Evolutionary conservation across 352 stramenopile species (phyloP).

Genomic region (Pythium apleroticum): DNA sequence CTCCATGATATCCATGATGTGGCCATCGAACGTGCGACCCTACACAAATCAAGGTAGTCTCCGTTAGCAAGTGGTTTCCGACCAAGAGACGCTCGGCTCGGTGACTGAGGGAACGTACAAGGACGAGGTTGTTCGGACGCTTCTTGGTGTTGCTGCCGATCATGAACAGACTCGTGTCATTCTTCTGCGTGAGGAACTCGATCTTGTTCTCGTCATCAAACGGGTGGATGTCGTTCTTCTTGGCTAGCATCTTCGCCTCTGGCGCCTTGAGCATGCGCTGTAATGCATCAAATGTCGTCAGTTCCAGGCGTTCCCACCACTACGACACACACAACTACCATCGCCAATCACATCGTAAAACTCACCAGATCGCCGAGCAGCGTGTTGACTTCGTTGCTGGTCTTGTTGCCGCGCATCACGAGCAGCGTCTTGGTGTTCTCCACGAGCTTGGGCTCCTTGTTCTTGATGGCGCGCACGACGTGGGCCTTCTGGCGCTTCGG

Average conservation of each 20-base stretch:
- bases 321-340: background rate
- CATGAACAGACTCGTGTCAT: slow-evolving; percentile 96
- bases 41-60: slow-evolving; percentile 13
- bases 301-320: background rate
- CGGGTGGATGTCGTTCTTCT: slow-evolving; percentile 94
- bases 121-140: slow-evolving; percentile 96
- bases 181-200: slow-evolving; percentile 96
- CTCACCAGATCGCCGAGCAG: slow-evolving; percentile 79
- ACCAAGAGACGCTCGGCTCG: background rate
- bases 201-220: slow-evolving; percentile 93
- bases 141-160: slow-evolving; percentile 99
- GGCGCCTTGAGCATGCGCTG: slow-evolving; percentile 88
- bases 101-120: slow-evolving; percentile 44
- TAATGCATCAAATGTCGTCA: background rate
- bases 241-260: slow-evolving; percentile 86
- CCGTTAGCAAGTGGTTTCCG: background rate
- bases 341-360: no score
- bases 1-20: slow-evolving; percentile 99
- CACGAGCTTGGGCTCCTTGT: slow-evolving; percentile 90
- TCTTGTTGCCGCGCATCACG: slow-evolving; percentile 90
- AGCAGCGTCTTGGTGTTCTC: slow-evolving; percentile 92
- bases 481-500: slow-evolving; percentile 82
- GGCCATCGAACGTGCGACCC: slow-evolving; percentile 97
- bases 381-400: slow-evolving; percentile 78
- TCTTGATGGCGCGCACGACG: slow-evolving; percentile 81